Evolutionary conservation across 2,329 filamentous ascomycete species (phyloP), one percentile per base, ranked within the genome.

Genomic region (Colletotrichum karsti): DNA sequence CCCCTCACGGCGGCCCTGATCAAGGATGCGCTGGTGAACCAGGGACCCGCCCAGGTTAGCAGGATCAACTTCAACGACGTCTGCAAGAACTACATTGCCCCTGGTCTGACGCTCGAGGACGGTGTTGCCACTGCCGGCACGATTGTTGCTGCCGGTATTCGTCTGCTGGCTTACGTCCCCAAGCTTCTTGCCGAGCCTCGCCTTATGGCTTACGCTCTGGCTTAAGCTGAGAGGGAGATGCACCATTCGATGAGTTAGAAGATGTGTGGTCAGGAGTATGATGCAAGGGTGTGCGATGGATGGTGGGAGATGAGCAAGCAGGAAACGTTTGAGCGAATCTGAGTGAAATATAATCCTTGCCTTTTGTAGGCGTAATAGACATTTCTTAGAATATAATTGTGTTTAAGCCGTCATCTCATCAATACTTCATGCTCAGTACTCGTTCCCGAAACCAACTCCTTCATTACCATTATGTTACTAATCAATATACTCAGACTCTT

Each of bases 1-100:
- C 64, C 64, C 13, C 20, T 67, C 28, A 53, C 64, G 2, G 53
- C 59, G 0, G 85, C 84, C 15, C 76, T 89, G 64, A 78, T 72
- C 9, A 76, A 87, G 70, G 77, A 78, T 7, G 70, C 46, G 2
- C 60, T 72, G 2, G 2, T 7, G 10, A 63, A 62, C 7, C 12
- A 24, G 35, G 60, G 64, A 13, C 59, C 59, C 0, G 64, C 64
- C 4, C 37, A 39, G 28, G 6, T 67, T 5, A 3, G 51, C 28
- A 41, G 54, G 8, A 51, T 67, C 13, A 37, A 67, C 22, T 22
- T 67, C 8, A 22, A 64, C 12, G 28, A 53, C 3, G 37, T 64
- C 9, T 67, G 59, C 26, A 67, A 53, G 28, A 51, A 67, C n/a
- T n/a, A 53, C 37, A 58, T 67, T 10, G 59, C 64, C 3, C 59